A percentile compares a stretch with the other conserved stretches of the same genome.
Evolutionary conservation across 1,284 basidiomycete genomes (phyloP).

Genomic region (Sanguinoderma infundibulare): DNA sequence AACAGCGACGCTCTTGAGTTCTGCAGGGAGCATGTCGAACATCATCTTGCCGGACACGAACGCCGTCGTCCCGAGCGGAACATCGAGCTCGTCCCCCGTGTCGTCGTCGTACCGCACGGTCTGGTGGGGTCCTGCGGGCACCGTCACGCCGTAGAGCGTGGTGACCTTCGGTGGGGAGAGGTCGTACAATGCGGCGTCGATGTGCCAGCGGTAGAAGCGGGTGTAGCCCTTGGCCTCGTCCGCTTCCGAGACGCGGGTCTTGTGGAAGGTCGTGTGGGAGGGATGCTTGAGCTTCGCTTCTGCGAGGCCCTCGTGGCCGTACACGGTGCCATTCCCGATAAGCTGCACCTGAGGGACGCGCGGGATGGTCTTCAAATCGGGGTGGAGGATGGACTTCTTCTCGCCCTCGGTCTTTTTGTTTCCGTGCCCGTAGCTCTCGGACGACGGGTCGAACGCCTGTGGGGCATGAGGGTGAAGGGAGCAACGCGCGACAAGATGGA

Average conservation of each 20-base stretch:
- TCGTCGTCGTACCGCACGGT: constrained; percentile 86
- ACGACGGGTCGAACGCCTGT: constrained; percentile 75
- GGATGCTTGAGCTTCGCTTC: constrained; percentile 80
- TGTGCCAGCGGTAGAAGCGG: constrained; percentile 93
- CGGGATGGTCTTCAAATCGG: constrained; percentile 87
- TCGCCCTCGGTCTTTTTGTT: constrained; percentile 80
- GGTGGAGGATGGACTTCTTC: constrained; percentile 79
- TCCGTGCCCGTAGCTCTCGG: constrained; percentile 80
- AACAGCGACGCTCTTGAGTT: constrained; percentile 86
- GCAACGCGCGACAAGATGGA: background rate
- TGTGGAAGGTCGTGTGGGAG: constrained; percentile 90
- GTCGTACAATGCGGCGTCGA: constrained; percentile 91
- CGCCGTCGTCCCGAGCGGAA: constrained; percentile 88
- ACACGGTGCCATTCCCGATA: constrained; percentile 80
- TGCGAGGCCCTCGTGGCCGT: constrained; percentile 78
- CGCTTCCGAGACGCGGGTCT: constrained; percentile 75
- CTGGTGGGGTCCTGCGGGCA: constrained; percentile 75
- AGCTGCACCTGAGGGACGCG: constrained; percentile 86
- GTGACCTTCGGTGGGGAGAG: constrained; percentile 89
- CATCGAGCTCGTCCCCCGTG: constrained; percentile 79
- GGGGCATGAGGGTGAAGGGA: background rate
- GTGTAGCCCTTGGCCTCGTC: constrained; percentile 80
- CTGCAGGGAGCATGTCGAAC: constrained; percentile 80
- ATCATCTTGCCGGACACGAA: constrained; percentile 84
- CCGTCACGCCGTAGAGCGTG: constrained; percentile 81